These are phyloP conservation scores for Cladophialophora bantiana DNA, from an alignment of 2,329 filamentous ascomycete genomes.

Conservation along the genomic window DNA sequence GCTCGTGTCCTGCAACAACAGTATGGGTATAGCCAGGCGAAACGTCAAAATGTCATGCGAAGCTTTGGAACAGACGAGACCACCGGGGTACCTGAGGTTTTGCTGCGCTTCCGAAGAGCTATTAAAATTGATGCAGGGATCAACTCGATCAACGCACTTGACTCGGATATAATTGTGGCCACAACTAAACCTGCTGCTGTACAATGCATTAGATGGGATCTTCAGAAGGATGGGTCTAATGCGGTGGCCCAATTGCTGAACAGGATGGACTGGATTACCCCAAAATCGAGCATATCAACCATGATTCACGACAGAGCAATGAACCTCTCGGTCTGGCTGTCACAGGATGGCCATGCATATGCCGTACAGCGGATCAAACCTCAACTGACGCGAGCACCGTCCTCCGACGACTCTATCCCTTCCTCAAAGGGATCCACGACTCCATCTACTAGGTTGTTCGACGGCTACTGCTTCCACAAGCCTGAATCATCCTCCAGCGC, in stretches of 20 bases:
- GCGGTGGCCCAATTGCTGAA: slow-evolving; percentile 89
- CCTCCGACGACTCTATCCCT: slow-evolving; percentile 51
- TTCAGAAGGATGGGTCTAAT: slow-evolving; percentile 80
- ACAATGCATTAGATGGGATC: slow-evolving; percentile 94
- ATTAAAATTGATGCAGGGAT: slow-evolving; percentile 98
- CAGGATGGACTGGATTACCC: slow-evolving; percentile 84
- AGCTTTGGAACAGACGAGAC: slow-evolving; percentile 80
- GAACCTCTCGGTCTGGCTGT: slow-evolving; percentile 94
- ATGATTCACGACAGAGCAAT: slow-evolving; percentile 96
- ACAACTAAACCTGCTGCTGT: slow-evolving; percentile 92
- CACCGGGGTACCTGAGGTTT: slow-evolving; percentile 81
- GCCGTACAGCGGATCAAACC: slow-evolving; percentile 76
- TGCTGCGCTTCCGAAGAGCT: slow-evolving; percentile 92
- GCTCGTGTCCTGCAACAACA: slow-evolving; percentile 84
- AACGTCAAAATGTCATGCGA: slow-evolving; percentile 54
- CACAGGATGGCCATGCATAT: slow-evolving; percentile 84
- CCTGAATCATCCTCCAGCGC: slow-evolving; percentile 70
- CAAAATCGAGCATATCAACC: slow-evolving; percentile 76
- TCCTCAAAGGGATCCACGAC: slow-evolving; percentile 37
- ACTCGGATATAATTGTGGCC: slow-evolving; percentile 90
- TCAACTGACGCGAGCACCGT: slow-evolving; percentile 45
- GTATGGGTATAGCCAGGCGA: slow-evolving; percentile 63
- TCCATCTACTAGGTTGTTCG: slow-evolving; percentile 72
- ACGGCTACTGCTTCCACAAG: slow-evolving; percentile 87
- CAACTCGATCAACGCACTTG: slow-evolving; percentile 81